Evolutionary conservation across 2,329 filamentous ascomycete species (phyloP).

Genomic region (Trichophyton rubrum): DNA sequence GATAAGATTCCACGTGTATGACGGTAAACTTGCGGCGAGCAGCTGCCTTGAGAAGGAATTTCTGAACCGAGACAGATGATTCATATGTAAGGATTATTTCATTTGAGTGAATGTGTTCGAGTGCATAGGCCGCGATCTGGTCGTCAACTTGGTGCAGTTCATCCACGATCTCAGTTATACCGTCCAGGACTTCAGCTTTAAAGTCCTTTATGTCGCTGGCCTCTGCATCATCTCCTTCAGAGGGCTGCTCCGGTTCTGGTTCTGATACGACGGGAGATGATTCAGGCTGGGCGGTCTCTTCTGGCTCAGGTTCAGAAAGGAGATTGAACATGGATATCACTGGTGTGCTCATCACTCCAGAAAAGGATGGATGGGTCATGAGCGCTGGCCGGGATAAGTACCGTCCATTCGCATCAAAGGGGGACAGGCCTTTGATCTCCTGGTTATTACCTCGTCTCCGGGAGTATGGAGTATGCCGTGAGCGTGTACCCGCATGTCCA

Average conservation of each 20-base stretch:
- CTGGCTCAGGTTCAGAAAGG: slow-evolving; percentile 53
- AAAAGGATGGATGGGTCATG: slow-evolving; percentile 5
- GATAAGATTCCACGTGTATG: slow-evolving; percentile 63
- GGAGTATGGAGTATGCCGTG: background rate
- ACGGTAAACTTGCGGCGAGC: slow-evolving; percentile 86
- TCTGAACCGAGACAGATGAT: slow-evolving; percentile 74
- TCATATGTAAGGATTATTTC: slow-evolving; percentile 86
- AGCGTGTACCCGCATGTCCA: background rate
- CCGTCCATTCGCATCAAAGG: slow-evolving; percentile 17
- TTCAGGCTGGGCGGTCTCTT: slow-evolving; percentile 31
- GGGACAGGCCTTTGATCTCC: background rate
- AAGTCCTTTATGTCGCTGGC: slow-evolving; percentile 47
- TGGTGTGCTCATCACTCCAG: slow-evolving; percentile 33
- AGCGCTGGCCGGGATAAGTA: slow-evolving; percentile 41
- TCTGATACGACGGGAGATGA: slow-evolving; percentile 25
- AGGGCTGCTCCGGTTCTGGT: too few relatives aligned
- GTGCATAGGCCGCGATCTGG: slow-evolving; percentile 76
- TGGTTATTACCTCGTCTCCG: background rate
- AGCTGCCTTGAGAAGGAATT: slow-evolving; percentile 77
- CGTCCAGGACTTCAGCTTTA: slow-evolving; percentile 81
- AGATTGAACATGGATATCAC: slow-evolving; percentile 76
- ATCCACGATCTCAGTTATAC: slow-evolving; percentile 90
- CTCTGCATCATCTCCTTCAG: slow-evolving; percentile 15
- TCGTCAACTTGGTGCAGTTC: slow-evolving; percentile 88
- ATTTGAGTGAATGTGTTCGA: slow-evolving; percentile 85